Evolutionary conservation across 179 eudicot genomes (phyloP), one percentile per base, ranked within the genome.

Genomic region (Amaranthus tricolor): DNA sequence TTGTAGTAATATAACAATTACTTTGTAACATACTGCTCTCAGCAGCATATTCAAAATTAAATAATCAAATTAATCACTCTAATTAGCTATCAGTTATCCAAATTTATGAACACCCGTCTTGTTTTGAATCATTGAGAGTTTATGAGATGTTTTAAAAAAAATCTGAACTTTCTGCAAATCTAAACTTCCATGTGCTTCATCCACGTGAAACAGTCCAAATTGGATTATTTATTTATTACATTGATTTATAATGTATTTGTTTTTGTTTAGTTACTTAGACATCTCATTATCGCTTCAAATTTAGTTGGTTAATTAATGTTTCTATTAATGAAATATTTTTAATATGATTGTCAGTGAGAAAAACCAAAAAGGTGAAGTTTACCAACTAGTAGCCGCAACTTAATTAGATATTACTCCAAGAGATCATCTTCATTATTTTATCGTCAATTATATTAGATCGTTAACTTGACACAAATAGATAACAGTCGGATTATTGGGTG

Each of bases 171-270:
- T 52, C 48, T 62, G 56, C 71, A 77, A 71, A 62, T 77, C 75
- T 10, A 64, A 48, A 64, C 50, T 48, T 71, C 9, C 75, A 77
- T 70, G 80, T 70, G 64, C 58, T 16, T 7, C 44, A 21, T 77
- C 66, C 76, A 77, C 72, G 72, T 77, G 80, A 12, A 77, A 24
- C 31, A 53, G 72, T 68, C 45, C 20, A 24, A 51, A 6, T 21
- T 51, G 19, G 71, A 51, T 68, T 68, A 24, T 68, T 16, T 21
- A 61, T 61, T 8, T 12, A 57, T 60, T 47, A 10, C 45, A 45
- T 51, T 68, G 71, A 68, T 50, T 68, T 58, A 21, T 40, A 62
- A 67, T 12, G 9, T 17, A 66, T 66, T 9, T 7, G 2, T 6
- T 52, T 7, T 68, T 20, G 2, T 47, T 49, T 7, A 55, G 24